Base-by-base conservation (phyloP, 306 rosid genomes). In the Erythrophleum fordii region DNA sequence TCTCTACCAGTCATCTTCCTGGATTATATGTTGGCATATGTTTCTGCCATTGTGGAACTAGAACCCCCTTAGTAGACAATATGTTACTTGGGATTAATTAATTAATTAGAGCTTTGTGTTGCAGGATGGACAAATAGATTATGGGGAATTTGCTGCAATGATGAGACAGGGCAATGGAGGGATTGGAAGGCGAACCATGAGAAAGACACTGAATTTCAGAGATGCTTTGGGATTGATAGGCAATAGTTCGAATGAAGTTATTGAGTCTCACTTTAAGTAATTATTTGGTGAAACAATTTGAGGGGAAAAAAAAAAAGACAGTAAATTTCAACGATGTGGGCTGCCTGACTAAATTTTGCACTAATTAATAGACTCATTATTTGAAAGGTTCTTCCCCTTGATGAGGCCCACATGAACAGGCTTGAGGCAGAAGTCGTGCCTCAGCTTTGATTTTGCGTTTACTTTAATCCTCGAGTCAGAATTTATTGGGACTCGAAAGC, bases 111-210 rank as follows among this genome's bases (percentile, higher is more conserved):
- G 58, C 12, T 78, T 51, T 71, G 61, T 72, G 45, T 5, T 83
- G 82, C 92, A 89, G 92, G 92, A 89, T 83, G 92, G 92, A 55
- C 90, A 87, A 77, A 89, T 89, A 85, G 92, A 89, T 85, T 89
- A 87, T 83, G 87, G 86, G 46, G 92, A 89, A 79, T 89, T 89
- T 75, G 83, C 89, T 46, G 90, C 89, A 0, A 87, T 89, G 91
- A 87, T 89, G 92, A 87, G 90, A 77, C 84, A 88, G 78, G 92
- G 92, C 6, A 88, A 88, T 83, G 92, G 92, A 79, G 92, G 87
- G 52, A 73, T 88, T 49, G 92, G 92, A 80, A 86, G 92, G 60
- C 12, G 92, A 82, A 88, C 92, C 22, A 88, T 88, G 92, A 88
- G 90, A 74, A 88, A 74, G 41, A 84, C 89, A 76, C 61, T 88